These are phyloP conservation scores for button mushroom (Agaricus bisporus) DNA, from an alignment of 768 basidiomycete genomes.

Conservation along the genomic window DNA sequence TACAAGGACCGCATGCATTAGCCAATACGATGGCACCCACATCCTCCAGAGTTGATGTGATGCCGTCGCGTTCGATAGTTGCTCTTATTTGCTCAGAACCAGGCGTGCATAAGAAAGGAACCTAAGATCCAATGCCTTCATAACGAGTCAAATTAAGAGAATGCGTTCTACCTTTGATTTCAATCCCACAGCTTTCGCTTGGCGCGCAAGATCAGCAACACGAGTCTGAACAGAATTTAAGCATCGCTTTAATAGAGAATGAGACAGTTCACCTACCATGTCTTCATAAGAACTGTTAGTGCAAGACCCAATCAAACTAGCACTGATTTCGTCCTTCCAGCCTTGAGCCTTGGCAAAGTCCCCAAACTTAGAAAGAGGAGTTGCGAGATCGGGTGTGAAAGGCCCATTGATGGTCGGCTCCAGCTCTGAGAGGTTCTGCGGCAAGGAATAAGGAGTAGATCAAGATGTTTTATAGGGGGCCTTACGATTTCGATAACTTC, in stretches of 20 bases:
- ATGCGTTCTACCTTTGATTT: slow-evolving; percentile 49
- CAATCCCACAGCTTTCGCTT: slow-evolving; percentile 82
- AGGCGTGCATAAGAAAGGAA: slow-evolving; percentile 84
- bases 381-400: slow-evolving; percentile 95
- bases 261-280: slow-evolving; percentile 47
- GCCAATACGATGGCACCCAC: slow-evolving; percentile 95
- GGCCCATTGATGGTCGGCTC: slow-evolving; percentile 96
- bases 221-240: slow-evolving; percentile 52
- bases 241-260: not conserved
- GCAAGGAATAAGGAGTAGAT: slow-evolving; percentile 1
- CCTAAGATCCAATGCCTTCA: slow-evolving; percentile 26
- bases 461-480: slow-evolving; percentile 4
- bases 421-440: slow-evolving; percentile 77
- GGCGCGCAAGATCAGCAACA: slow-evolving; percentile 85
- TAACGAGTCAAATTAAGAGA: not conserved
- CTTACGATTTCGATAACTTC: slow-evolving; percentile 89
- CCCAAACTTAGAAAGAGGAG: slow-evolving; percentile 86
- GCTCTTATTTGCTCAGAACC: slow-evolving; percentile 96
- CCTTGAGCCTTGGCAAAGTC: slow-evolving; percentile 74
- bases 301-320: slow-evolving; percentile 94
- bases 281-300: slow-evolving; percentile 99
- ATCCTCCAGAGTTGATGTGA: slow-evolving; percentile 74
- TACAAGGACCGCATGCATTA: slow-evolving; percentile 98
- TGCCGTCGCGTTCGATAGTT: slow-evolving; percentile 91
- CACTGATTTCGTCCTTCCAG: slow-evolving; percentile 92